Evolutionary conservation across 2,329 filamentous ascomycete genomes (phyloP).

Genomic region (Cordyceps fumosorosea): DNA sequence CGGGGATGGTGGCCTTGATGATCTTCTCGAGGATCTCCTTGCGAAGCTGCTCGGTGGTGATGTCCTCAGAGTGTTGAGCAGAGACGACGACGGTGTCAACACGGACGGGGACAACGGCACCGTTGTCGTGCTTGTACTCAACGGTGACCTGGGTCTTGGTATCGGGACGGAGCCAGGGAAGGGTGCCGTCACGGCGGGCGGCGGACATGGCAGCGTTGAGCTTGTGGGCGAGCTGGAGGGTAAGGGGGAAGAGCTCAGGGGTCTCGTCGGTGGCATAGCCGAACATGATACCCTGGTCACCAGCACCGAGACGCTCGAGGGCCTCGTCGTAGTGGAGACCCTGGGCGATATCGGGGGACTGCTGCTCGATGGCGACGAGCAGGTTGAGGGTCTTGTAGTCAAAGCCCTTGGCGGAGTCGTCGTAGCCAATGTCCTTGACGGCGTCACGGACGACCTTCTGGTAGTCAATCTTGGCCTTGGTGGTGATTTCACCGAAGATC

Average conservation of each 20-base stretch:
- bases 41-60: conserved; percentile 85
- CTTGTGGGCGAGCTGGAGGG: conserved; percentile 89
- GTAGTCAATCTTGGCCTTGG: conserved; percentile 93
- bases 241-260: conserved; percentile 91
- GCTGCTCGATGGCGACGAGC: conserved; percentile 97
- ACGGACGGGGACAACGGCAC: conserved; percentile 83
- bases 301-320: conserved; percentile 93
- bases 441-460: conserved; percentile 91
- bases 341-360: conserved; percentile 97
- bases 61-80: conserved; percentile 84
- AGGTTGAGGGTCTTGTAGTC: conserved; percentile 99
- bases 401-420: conserved; percentile 94
- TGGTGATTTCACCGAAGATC: conserved; percentile 98
- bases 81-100: conserved; percentile 97
- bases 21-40: conserved; percentile 97
- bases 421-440: conserved; percentile 98
- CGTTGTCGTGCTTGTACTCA: conserved; percentile 95
- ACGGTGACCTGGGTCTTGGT: conserved; percentile 99
- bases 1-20: conserved; percentile 89
- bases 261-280: conserved; percentile 99
- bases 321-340: conserved; percentile 97
- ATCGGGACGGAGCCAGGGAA: conserved; percentile 94
- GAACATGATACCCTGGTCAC: conserved; percentile 99
- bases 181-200: conserved; percentile 77
- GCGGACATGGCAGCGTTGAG: conserved; percentile 92